These are phyloP conservation scores for Leishmania gerbilli DNA, from an alignment of 208 protist species.

Conservation along the genomic window DNA sequence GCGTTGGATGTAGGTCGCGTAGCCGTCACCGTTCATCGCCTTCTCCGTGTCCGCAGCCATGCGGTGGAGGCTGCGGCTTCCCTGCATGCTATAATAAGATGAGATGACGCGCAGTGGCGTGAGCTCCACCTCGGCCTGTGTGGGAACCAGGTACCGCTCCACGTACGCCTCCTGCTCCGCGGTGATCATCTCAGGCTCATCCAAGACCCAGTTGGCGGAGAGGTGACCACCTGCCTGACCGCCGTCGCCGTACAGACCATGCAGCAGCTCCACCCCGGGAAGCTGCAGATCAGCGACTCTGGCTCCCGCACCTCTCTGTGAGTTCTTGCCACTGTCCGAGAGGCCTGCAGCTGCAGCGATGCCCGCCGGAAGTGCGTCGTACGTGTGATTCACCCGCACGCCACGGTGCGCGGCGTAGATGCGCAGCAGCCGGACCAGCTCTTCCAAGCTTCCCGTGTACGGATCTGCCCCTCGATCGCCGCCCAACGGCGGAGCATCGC, in stretches of 20 bases:
- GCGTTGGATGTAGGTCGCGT: slow-evolving; percentile 24
- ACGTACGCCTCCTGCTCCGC: slow-evolving; percentile 26
- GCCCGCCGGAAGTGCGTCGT: not conserved
- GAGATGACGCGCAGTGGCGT: slow-evolving; percentile 30
- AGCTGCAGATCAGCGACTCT: not conserved
- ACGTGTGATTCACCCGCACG: slow-evolving; percentile 7
- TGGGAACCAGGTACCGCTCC: slow-evolving; percentile 22
- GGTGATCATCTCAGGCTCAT: slow-evolving; percentile 7
- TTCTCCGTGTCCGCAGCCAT: slow-evolving; percentile 37
- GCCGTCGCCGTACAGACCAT: not conserved
- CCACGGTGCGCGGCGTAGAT: slow-evolving; percentile 16
- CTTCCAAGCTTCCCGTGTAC: slow-evolving; percentile 23
- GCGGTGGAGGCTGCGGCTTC: slow-evolving; percentile 20
- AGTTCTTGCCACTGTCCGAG: not conserved
- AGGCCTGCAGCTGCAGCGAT: not conserved
- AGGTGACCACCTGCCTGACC: not conserved
- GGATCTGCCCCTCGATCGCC: not conserved
- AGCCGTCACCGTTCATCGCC: slow-evolving; percentile 39
- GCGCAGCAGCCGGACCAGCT: slow-evolving; percentile 19
- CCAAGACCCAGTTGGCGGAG: slow-evolving; percentile 13
- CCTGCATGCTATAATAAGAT: slow-evolving; percentile 26
- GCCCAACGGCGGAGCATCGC: not conserved
- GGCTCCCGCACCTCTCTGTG: not conserved
- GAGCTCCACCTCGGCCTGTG: slow-evolving; percentile 3
- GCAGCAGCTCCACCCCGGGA: slow-evolving; percentile 1